Base-by-base conservation (phyloP, 305 asterid species). In the Petunia hybrid region DNA sequence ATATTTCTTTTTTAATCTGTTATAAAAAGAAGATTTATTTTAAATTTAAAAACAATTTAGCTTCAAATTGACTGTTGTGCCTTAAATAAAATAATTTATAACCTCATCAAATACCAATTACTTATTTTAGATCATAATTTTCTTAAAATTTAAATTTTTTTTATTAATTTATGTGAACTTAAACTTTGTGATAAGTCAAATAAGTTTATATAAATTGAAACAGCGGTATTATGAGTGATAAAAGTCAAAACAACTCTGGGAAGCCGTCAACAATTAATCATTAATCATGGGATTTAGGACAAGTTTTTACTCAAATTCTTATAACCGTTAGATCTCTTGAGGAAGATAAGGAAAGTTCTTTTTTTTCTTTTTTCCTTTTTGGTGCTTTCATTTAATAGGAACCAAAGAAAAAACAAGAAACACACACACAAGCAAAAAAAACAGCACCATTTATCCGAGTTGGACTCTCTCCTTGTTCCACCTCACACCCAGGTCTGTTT, bases 401-500 rank as follows among this genome's bases (percentile, higher is more conserved):
- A 16, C 65, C 79, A 55, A 53, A 74, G 65, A 55, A 74, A 8
- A 38, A 53, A 13, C 3, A 13, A 53, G 78, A 36, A 53, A 74
- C 36, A 22, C 1, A 13, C 4, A 36, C 10, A 65, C 14, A 63
- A 5, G 38, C 5, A 61, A 60, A 77, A 77, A 31, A 35, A 77
- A 77, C 3, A 16, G 71, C 38, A 62, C 14, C 31, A 63, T 36
- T 4, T 67, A 67, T 79, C 82, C 76, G 65, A 79, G 82, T 79
- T 79, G 82, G 82, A 79, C 78, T 65, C 82, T 40, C 62, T 22
- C 39, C 40, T 48, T 64, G 64, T 64, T 79, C 82, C 82, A 79
- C 82, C 82, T 79, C 78, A 73, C 76, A 51, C 2, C 79, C 66
- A 55, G 79, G 79, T 75, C 46, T 38, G 53, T 64, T 51, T 38